These are phyloP conservation scores for Zelonia costaricensis DNA, from an alignment of 208 protist genomes.

Conservation along the genomic window DNA sequence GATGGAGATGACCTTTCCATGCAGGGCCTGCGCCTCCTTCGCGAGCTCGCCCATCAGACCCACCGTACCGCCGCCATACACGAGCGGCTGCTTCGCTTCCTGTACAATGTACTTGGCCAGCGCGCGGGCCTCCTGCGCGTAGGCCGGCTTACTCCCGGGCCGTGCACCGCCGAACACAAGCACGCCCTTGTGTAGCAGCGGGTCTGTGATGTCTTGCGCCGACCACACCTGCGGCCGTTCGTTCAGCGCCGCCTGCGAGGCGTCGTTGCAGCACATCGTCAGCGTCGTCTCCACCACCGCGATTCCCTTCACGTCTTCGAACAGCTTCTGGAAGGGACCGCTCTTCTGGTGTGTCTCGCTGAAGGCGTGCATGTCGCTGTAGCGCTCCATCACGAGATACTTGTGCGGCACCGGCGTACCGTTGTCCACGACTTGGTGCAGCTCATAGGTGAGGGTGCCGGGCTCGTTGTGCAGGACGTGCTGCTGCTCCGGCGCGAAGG, in stretches of 20 bases:
- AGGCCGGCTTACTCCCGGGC: slow-evolving; percentile 38
- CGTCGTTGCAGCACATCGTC: slow-evolving; percentile 11
- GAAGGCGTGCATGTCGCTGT: slow-evolving; percentile 35
- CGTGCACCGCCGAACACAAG: slow-evolving; percentile 75
- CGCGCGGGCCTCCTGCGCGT: slow-evolving; percentile 39
- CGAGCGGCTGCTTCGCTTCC: slow-evolving; percentile 35
- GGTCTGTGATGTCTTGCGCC: slow-evolving; percentile 14
- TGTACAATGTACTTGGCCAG: slow-evolving; percentile 55
- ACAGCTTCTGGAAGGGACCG: slow-evolving; percentile 31
- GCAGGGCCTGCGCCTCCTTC: slow-evolving; percentile 24
- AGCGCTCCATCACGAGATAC: slow-evolving; percentile 65
- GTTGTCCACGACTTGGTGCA: slow-evolving; percentile 50
- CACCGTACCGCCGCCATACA: slow-evolving; percentile 82
- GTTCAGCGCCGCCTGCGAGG: slow-evolving; percentile 13
- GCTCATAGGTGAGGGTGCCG: slow-evolving; percentile 69
- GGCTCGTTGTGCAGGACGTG: slow-evolving; percentile 52
- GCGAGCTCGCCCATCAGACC: slow-evolving; percentile 83
- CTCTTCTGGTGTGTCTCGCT: slow-evolving; percentile 55
- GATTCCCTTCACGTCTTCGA: slow-evolving; percentile 28
- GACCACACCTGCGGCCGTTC: slow-evolving; percentile 21
- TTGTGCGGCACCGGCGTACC: slow-evolving; percentile 28
- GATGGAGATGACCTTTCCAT: slow-evolving; percentile 57
- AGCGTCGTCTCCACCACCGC: slow-evolving; percentile 32
- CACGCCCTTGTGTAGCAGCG: slow-evolving; percentile 56
- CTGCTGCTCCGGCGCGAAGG: slow-evolving; percentile 47